Evolutionary conservation across 345 rosid genomes (phyloP).

Genomic region (Ceriops decandra): DNA sequence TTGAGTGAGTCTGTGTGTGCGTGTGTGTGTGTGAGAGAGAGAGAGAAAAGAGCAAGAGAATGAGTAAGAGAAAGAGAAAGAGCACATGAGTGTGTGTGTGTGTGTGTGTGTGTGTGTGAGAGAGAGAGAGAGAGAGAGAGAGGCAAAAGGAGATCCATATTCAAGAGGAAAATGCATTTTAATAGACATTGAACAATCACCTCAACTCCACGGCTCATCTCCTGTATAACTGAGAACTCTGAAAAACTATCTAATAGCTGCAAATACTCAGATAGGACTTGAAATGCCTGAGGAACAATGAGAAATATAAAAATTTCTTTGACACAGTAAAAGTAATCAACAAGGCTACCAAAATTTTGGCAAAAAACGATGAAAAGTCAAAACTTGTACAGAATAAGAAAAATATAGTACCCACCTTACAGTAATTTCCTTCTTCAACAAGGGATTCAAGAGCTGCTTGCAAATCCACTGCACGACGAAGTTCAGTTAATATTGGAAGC

Average conservation of each 20-base stretch:
- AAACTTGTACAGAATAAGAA: too few species aligned
- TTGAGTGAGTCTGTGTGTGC: too few species aligned
- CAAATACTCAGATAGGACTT: constrained; percentile 91
- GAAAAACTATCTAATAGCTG: constrained; percentile 89
- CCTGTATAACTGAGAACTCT: constrained; percentile 79
- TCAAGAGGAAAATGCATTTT: constrained; percentile 2
- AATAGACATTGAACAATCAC: constrained; percentile 34
- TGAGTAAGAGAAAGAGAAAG: too few species aligned
- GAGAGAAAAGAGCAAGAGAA: too few species aligned
- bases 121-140: neutral
- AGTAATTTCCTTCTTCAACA: constrained; percentile 83
- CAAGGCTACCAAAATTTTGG: neutral
- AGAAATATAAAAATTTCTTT: constrained; percentile 19
- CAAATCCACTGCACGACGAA: constrained; percentile 74
- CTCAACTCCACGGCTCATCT: constrained; percentile 98
- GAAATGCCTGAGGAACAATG: constrained; percentile 72
- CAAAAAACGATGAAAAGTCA: neutral
- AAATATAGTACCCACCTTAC: constrained; percentile 54
- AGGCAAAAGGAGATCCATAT: neutral
- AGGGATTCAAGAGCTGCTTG: constrained; percentile 80
- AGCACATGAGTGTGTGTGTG: too few species aligned
- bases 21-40: too few species aligned
- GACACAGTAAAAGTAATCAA: constrained; percentile 5
- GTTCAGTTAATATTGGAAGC: constrained; percentile 76
- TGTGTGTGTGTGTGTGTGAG: too few species aligned